These are phyloP conservation scores for Eruca vesicaria DNA, from an alignment of 441 rosid genomes.

Conservation along the genomic window DNA sequence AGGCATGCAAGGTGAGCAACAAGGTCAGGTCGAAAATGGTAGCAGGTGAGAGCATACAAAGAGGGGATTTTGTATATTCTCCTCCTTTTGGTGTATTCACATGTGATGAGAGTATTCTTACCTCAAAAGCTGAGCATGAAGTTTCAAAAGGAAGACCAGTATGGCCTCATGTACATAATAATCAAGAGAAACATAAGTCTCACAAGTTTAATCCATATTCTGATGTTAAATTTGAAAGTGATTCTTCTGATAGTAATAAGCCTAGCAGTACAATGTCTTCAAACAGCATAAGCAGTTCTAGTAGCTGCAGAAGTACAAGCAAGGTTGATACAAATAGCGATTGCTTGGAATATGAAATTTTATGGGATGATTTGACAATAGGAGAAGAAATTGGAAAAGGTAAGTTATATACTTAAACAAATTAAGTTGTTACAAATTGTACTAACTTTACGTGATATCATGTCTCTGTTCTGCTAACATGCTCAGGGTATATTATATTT, in stretches of 20 bases:
- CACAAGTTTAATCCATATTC: constrained; percentile 9
- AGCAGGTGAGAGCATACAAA: constrained; percentile 63
- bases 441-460: too few relatives aligned
- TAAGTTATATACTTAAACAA: constrained; percentile 22
- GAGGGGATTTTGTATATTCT: constrained; percentile 57
- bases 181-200: constrained; percentile 10
- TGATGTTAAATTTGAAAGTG: constrained; percentile 18
- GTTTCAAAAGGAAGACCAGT: constrained; percentile 52
- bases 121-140: constrained; percentile 72
- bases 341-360: constrained; percentile 81
- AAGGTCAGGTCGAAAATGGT: constrained; percentile 76
- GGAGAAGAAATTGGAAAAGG: constrained; percentile 95
- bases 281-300: constrained; percentile 81
- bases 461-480: not conserved
- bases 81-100: constrained; percentile 63
- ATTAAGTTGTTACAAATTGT: not conserved
- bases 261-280: constrained; percentile 58
- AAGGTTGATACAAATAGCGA: constrained; percentile 71
- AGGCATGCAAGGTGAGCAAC: constrained; percentile 87
- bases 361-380: too few relatives aligned
- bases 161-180: constrained; percentile 27
- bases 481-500: not conserved
- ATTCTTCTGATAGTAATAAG: constrained; percentile 38
- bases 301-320: constrained; percentile 88
- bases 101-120: constrained; percentile 52